phyloP scores from a whole-genome alignment of 805 yeast species.

The Ogataea trehaloabstinens region DNA sequence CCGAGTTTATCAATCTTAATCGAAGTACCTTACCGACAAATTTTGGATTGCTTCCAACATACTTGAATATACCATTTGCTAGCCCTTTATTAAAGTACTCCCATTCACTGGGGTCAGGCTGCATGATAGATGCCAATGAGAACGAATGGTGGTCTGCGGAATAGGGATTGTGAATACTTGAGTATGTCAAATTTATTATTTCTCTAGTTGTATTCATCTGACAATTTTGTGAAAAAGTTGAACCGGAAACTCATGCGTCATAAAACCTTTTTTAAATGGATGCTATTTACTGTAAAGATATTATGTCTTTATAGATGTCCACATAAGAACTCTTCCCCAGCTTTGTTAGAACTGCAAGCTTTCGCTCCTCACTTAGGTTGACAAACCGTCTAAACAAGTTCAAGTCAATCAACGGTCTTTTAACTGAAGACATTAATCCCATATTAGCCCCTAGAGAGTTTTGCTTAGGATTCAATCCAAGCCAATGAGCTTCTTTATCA shows the following conservation, averaged over 20 bases:
- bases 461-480: constrained; percentile 80
- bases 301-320: constrained; percentile 67
- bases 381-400: constrained; percentile 54
- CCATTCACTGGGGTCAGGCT: too few relatives aligned
- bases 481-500: constrained; percentile 69
- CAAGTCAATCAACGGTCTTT: constrained; percentile 66
- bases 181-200: too few relatives aligned
- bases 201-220: too few relatives aligned
- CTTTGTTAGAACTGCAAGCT: constrained; percentile 51
- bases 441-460: constrained; percentile 47
- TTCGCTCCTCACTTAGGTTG: constrained; percentile 54
- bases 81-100: constrained; percentile 43
- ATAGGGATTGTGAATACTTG: too few relatives aligned
- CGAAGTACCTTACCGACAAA: constrained; percentile 40
- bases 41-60: constrained; percentile 34
- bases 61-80: constrained; percentile 47
- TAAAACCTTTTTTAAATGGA: too few relatives aligned
- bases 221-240: too few relatives aligned
- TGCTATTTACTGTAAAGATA: constrained; percentile 27
- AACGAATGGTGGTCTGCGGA: too few relatives aligned
- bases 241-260: too few relatives aligned
- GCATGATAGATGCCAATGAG: too few relatives aligned
- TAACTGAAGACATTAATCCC: constrained; percentile 37
- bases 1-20: constrained; percentile 31
- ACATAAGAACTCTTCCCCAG: constrained; percentile 55